phyloP scores from a whole-genome alignment of 495 filamentous ascomycete species.

The Tuber aestivum region DNA sequence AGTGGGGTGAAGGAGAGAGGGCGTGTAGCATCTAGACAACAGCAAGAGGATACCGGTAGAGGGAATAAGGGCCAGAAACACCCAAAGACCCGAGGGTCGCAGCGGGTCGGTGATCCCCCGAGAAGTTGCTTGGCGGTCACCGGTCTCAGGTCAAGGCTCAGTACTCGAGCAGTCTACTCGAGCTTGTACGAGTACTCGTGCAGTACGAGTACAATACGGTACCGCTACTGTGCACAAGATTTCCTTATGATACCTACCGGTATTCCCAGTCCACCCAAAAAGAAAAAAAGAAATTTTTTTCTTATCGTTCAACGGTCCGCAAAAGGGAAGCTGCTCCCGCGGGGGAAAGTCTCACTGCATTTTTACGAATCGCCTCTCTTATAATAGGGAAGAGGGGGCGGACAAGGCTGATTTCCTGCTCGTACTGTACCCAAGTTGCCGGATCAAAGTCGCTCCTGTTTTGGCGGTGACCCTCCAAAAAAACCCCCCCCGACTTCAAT shows the following conservation, averaged over 20 bases:
- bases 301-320: constrained; percentile 25
- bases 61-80: neutral
- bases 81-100: neutral
- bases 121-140: neutral
- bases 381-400: neutral
- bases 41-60: neutral
- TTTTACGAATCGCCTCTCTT: neutral
- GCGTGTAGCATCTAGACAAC: neutral
- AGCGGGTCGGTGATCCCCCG: neutral
- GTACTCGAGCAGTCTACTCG: neutral
- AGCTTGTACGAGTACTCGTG: too few relatives aligned
- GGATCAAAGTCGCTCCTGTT: too few relatives aligned
- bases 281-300: neutral
- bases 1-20: neutral
- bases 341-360: constrained; percentile 30
- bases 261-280: neutral
- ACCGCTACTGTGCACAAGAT: neutral
- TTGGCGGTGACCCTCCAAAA: too few relatives aligned
- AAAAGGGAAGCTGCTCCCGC: constrained; percentile 19
- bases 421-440: too few relatives aligned
- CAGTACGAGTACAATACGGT: too few relatives aligned
- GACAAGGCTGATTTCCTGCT: neutral
- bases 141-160: neutral
- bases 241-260: constrained; percentile 5
- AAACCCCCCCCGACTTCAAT: too few relatives aligned